phyloP scores from a whole-genome alignment of 495 filamentous ascomycete species.

The Xylaria sp. region DNA sequence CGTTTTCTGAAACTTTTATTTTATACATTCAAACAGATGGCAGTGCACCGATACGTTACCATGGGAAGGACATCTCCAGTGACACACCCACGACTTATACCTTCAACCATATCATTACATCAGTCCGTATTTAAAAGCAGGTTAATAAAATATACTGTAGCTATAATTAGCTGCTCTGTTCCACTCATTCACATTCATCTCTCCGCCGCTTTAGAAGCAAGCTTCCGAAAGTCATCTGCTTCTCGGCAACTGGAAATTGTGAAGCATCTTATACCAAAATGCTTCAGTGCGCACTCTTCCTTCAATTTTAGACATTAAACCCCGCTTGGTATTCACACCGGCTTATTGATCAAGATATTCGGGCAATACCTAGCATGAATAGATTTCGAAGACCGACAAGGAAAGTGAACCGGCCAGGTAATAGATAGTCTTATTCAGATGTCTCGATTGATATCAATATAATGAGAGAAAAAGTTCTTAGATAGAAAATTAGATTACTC shows the following conservation, averaged over 20 bases:
- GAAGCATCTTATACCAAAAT: background rate
- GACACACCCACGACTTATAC: background rate
- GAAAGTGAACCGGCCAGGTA: background rate
- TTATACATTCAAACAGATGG: background rate
- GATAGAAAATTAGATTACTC: background rate
- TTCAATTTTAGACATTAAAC: background rate
- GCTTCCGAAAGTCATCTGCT: background rate
- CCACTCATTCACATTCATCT: background rate
- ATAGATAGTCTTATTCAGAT: background rate
- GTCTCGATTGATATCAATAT: background rate
- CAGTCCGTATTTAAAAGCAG: background rate
- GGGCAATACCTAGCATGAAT: background rate
- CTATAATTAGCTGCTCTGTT: background rate
- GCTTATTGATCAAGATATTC: background rate
- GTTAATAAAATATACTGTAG: background rate
- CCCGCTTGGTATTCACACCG: background rate
- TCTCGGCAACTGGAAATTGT: background rate
- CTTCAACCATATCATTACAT: background rate
- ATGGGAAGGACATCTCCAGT: background rate
- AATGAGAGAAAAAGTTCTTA: background rate
- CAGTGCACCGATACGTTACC: background rate
- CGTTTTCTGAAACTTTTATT: constrained; percentile 7
- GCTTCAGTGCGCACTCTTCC: background rate
- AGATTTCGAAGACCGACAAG: background rate
- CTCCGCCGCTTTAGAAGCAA: background rate